Evolutionary conservation across 176 grass and related monocot genomes (phyloP).

Genomic region (Oryza australiensis): DNA sequence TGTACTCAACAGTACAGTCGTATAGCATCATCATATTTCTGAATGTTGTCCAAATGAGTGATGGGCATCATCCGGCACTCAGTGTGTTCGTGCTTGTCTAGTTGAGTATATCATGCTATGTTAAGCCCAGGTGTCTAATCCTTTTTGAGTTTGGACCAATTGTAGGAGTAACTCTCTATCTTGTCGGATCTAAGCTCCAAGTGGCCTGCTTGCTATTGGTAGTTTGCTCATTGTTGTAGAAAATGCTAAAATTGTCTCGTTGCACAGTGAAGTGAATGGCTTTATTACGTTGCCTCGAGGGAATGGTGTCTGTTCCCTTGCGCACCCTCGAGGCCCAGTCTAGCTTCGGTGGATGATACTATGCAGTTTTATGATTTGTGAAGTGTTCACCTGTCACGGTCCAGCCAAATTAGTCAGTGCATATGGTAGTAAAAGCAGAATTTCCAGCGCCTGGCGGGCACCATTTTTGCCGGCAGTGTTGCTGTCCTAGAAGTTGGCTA

Average conservation of each 20-base stretch:
- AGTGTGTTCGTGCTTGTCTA: neutral
- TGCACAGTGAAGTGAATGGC: constrained; percentile 13
- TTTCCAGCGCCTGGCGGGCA: too few species aligned
- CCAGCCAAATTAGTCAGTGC: neutral
- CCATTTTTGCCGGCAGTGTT: too few species aligned
- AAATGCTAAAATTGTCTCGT: neutral
- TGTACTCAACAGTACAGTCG: neutral
- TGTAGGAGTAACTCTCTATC: too few species aligned
- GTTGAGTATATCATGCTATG: constrained; percentile 3
- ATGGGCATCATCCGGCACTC: neutral
- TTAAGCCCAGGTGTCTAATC: neutral
- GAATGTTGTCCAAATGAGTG: neutral
- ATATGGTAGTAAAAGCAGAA: too few species aligned
- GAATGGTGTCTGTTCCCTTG: neutral
- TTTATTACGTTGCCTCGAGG: constrained; percentile 27
- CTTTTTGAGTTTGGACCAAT: constrained; percentile 15
- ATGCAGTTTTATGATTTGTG: neutral
- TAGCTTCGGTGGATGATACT: neutral
- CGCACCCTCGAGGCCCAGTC: too few species aligned
- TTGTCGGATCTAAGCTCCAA: constrained; percentile 2
- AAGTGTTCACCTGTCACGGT: neutral
- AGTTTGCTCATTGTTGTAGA: constrained; percentile 3
- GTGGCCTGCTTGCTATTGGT: constrained; percentile 1
- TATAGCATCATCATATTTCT: neutral
- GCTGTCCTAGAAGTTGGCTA: too few species aligned